These are phyloP conservation scores for Candida berthetii DNA, from an alignment of 805 yeast genomes.

Conservation along the genomic window DNA sequence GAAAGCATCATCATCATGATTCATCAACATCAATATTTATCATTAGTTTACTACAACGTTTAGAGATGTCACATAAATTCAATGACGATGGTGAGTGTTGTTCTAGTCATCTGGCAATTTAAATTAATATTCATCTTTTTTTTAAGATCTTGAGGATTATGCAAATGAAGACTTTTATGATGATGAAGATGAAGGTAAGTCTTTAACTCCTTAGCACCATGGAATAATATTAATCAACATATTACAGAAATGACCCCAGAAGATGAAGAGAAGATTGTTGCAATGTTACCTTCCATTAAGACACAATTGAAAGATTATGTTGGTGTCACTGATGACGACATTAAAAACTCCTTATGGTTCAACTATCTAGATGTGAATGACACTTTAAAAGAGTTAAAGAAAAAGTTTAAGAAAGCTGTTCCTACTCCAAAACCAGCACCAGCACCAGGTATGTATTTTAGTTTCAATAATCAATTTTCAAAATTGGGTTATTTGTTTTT, in stretches of 20 bases:
- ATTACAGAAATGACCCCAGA: conserved; percentile 29
- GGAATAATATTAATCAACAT: neutral
- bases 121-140: neutral
- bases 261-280: conserved; percentile 33
- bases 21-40: neutral
- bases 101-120: too few species aligned
- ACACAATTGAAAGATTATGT: conserved; percentile 27
- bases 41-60: neutral
- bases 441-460: conserved; percentile 41
- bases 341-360: conserved; percentile 54
- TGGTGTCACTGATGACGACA: conserved; percentile 38
- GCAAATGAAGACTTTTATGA: conserved; percentile 15
- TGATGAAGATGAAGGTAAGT: conserved; percentile 12
- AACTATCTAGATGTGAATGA: conserved; percentile 51
- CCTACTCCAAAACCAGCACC: conserved; percentile 6
- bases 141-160: conserved; percentile 22
- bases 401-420: conserved; percentile 12
- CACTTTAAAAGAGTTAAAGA: conserved; percentile 38
- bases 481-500: conserved; percentile 4
- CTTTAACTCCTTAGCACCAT: neutral
- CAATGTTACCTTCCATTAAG: conserved; percentile 36
- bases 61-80: conserved; percentile 6
- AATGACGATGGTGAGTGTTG: conserved; percentile 20
- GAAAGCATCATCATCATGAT: too few species aligned
- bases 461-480: conserved; percentile 2